Percentiles rank a stretch among this genome's conserved stretches.
Conservation (phyloP, 2,329 filamentous ascomycete genomes). For the Pestalotiopsis sp. region DNA sequence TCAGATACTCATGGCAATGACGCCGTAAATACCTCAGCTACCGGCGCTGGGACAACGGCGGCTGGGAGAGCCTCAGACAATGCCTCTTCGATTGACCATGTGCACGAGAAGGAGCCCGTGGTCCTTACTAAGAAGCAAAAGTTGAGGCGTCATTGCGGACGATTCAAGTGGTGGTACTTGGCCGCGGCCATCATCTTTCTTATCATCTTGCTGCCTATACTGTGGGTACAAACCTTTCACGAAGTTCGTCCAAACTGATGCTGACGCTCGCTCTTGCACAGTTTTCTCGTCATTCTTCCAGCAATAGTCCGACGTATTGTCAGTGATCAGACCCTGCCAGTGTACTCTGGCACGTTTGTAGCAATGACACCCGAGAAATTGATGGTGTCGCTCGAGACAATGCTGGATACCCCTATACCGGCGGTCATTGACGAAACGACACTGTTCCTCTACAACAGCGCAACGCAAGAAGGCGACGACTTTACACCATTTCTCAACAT, state of each 20-base stretch:
- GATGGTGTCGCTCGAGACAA: slow-evolving; percentile 40
- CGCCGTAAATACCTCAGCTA: not conserved
- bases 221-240: slow-evolving; percentile 39
- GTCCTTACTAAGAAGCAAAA: slow-evolving; percentile 37
- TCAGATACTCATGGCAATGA: not conserved
- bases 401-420: slow-evolving; percentile 38
- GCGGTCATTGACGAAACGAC: slow-evolving; percentile 40
- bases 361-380: slow-evolving; percentile 34
- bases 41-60: not conserved
- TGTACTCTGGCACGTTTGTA: slow-evolving; percentile 37
- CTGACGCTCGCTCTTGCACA: slow-evolving; percentile 20
- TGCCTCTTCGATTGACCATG: slow-evolving; percentile 28
- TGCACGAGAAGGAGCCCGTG: slow-evolving; percentile 27
- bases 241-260: not conserved
- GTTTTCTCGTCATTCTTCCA: slow-evolving; percentile 51
- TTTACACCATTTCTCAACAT: slow-evolving; percentile 33
- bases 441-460: slow-evolving; percentile 44
- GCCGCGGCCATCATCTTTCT: slow-evolving; percentile 42
- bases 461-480: slow-evolving; percentile 24
- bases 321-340: slow-evolving; percentile 40
- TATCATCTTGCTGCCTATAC: slow-evolving; percentile 46
- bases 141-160: slow-evolving; percentile 40
- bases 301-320: slow-evolving; percentile 47
- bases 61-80: slow-evolving; percentile 15
- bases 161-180: slow-evolving; percentile 47